Percentiles rank a stretch among this genome's conserved stretches.
These are phyloP conservation scores for Candida bentonensis DNA, from an alignment of 805 yeast genomes.

Conservation along the genomic window DNA sequence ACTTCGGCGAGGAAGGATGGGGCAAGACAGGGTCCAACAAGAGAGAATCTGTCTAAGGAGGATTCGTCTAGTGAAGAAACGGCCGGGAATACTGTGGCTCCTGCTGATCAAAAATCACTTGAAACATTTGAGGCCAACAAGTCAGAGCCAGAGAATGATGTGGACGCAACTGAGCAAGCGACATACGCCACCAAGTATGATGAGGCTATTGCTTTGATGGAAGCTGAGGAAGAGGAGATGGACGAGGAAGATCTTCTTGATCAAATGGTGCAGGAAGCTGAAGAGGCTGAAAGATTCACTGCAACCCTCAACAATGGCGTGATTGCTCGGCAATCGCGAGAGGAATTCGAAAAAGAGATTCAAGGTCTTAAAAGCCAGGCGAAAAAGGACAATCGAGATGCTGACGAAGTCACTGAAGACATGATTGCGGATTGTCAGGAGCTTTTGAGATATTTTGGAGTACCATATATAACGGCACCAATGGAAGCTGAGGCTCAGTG, in stretches of 20 bases:
- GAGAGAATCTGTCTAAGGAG: no score
- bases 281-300: constrained; percentile 55
- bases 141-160: no score
- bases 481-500: constrained; percentile 99
- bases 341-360: constrained; percentile 17
- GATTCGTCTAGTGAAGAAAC: no score
- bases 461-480: constrained; percentile 91
- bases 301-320: constrained; percentile 21
- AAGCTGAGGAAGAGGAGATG: constrained; percentile 31
- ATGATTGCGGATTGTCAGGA: constrained; percentile 92
- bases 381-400: constrained; percentile 61
- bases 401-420: constrained; percentile 76
- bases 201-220: constrained; percentile 17
- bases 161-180: no score
- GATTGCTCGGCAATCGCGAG: constrained; percentile 2
- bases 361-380: constrained; percentile 44
- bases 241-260: constrained; percentile 59
- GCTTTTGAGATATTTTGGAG: constrained; percentile 72
- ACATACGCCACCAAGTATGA: constrained; percentile 2
- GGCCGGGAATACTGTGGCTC: no score
- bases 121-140: no score
- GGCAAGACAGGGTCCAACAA: no score
- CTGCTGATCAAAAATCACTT: no score
- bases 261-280: constrained; percentile 55
- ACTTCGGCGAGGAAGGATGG: no score